Evolutionary conservation across 805 yeast species (phyloP).

Genomic region (Suhomyces vadensis): DNA sequence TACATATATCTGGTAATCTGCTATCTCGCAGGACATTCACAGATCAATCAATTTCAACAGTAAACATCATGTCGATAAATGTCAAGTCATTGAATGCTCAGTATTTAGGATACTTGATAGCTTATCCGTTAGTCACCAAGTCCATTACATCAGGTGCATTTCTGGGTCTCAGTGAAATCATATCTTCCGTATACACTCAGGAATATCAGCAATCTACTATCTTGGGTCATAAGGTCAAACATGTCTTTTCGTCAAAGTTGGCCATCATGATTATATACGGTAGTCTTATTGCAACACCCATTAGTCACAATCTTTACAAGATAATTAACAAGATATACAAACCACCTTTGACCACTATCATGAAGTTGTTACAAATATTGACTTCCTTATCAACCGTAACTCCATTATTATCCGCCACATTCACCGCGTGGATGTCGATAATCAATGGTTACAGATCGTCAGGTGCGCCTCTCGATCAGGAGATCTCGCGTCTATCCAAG

Average conservation of each 20-base stretch:
- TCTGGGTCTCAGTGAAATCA: slow-evolving; percentile 57
- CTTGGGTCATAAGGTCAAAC: slow-evolving; percentile 28
- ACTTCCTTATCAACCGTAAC: slow-evolving; percentile 55
- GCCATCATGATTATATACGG: slow-evolving; percentile 60
- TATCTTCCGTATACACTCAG: slow-evolving; percentile 52
- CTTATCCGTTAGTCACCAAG: slow-evolving; percentile 60
- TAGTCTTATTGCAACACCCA: slow-evolving; percentile 54
- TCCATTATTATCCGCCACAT: slow-evolving; percentile 51
- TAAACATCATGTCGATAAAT: not conserved
- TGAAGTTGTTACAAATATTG: slow-evolving; percentile 51
- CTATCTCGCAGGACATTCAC: too few species aligned
- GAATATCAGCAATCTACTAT: slow-evolving; percentile 35
- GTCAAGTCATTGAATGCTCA: slow-evolving; percentile 20
- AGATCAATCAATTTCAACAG: not conserved
- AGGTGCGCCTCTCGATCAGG: slow-evolving; percentile 13
- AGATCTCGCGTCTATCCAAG: slow-evolving; percentile 1
- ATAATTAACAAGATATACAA: slow-evolving; percentile 44
- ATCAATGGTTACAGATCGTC: slow-evolving; percentile 41
- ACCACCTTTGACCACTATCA: slow-evolving; percentile 38
- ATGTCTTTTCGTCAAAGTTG: slow-evolving; percentile 46
- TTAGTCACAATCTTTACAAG: slow-evolving; percentile 54
- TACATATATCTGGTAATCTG: too few species aligned
- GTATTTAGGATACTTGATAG: slow-evolving; percentile 41
- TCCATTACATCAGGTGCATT: slow-evolving; percentile 56
- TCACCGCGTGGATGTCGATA: slow-evolving; percentile 53